Percentiles rank a stretch among this genome's conserved stretches.
Evolutionary conservation across 2,329 filamentous ascomycete species (phyloP).

Genomic region (Claviceps sp.): DNA sequence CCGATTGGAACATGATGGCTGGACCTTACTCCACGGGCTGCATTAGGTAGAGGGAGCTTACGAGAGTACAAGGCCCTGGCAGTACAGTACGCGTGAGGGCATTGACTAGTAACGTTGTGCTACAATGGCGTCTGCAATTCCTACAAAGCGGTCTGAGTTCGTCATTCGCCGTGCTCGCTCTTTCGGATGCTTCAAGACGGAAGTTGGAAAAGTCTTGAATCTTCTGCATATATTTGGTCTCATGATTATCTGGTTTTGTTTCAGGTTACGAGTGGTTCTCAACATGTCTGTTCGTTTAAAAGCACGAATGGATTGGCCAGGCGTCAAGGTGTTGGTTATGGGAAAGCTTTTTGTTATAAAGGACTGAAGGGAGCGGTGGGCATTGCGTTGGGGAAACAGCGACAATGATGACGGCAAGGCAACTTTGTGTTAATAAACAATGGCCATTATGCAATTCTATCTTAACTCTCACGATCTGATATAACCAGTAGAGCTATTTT

Average conservation of each 20-base stretch:
- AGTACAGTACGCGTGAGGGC: neutral
- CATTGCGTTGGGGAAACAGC: neutral
- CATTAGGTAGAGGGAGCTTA: neutral
- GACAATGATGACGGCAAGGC: neutral
- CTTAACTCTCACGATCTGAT: neutral
- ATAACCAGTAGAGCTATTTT: neutral
- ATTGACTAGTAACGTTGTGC: neutral
- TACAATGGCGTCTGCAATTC: neutral
- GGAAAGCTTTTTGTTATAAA: neutral
- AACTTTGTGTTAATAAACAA: neutral
- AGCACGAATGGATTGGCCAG: neutral
- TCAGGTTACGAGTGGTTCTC: neutral
- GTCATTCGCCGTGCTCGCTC: neutral
- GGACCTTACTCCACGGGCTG: neutral
- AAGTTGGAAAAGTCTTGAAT: neutral
- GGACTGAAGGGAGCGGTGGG: neutral
- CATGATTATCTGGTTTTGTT: neutral
- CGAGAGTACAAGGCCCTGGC: neutral
- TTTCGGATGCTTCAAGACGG: neutral
- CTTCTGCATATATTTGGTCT: neutral
- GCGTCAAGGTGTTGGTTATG: conserved; percentile 1
- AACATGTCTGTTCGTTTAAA: neutral
- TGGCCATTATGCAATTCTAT: neutral
- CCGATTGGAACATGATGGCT: neutral
- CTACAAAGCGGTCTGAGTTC: neutral